Evolutionary conservation across 2,329 filamentous ascomycete species (phyloP), one percentile per base, ranked within the genome.

Genomic region (Aspergillus sp.): DNA sequence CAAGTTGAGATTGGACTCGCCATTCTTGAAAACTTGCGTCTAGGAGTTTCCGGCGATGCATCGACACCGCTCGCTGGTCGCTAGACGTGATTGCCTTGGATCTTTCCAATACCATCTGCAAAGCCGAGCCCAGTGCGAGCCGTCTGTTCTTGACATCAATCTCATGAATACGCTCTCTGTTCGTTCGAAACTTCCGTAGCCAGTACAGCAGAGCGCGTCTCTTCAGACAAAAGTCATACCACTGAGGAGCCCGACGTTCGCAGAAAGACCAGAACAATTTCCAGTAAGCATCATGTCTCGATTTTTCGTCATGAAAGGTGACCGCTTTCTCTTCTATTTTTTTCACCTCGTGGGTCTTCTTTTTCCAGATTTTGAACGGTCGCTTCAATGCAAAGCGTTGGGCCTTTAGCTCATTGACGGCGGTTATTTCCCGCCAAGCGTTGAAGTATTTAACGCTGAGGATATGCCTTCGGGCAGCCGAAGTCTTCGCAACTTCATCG

Each of bases 401-500:
- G 10, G 75, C 72, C 58, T 79, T 79, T 40, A 78, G 62, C 50
- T 83, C 79, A 57, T 87, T 85, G 46, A 83, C 77, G 1, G 77
- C 76, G 0, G 85, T 86, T 50, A 88, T 82, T 52, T 83, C 79
- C 22, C 81, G 78, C 87, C 87, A 90, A 7, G 83, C 83, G 52
- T 82, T 82, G 68, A 89, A 90, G 55, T 85, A 86, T 50, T 82
- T 82, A 11, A 82, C 83, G 50, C 86, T 79, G 49, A 94, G 73
- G 54, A 92, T 83, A 65, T 90, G 87, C 55, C 83, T 78, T 56
- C 87, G 80, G 17, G 88, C 89, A 40, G 84, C 78, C 4, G 81
- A 82, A 3, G 88, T 89, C 38, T 83, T 81, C 56, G 84, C 79
- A 14, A 84, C 76, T 62, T 89, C 83, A 13, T 88, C 83, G 5